Conservation (phyloP, 2,329 filamentous ascomycete species). For the Acarospora socialis region DNA sequence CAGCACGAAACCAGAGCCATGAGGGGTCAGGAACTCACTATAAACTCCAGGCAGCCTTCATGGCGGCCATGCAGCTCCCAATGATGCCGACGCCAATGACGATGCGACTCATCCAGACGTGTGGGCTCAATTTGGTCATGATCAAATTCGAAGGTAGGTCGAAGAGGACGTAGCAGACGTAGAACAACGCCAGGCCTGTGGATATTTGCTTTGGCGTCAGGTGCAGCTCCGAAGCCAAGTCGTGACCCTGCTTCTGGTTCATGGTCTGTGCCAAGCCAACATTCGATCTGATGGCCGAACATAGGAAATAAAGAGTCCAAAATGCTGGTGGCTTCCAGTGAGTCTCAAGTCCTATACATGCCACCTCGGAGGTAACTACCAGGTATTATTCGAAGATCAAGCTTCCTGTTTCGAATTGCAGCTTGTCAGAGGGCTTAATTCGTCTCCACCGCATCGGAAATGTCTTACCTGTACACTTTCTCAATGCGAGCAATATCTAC, state of each 20-base stretch:
- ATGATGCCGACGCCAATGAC: constrained; percentile 77
- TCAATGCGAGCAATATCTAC: constrained; percentile 17
- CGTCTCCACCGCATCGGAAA: background rate
- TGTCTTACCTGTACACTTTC: constrained; percentile 24
- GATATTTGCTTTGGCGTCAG: constrained; percentile 65
- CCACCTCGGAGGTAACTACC: constrained; percentile 3
- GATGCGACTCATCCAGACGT: constrained; percentile 85
- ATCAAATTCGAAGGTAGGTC: constrained; percentile 78
- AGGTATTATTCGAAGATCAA: constrained; percentile 15
- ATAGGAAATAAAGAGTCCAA: constrained; percentile 83
- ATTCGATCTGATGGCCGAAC: constrained; percentile 82
- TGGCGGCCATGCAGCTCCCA: constrained; percentile 69
- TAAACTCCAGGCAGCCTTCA: constrained; percentile 69
- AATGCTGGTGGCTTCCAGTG: constrained; percentile 56
- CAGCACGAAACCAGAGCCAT: background rate
- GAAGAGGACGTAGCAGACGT: constrained; percentile 82
- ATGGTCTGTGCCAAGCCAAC: constrained; percentile 91
- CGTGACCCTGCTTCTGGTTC: constrained; percentile 57
- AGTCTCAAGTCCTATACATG: background rate
- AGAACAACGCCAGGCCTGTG: constrained; percentile 74
- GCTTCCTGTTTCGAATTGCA: no score
- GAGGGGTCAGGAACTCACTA: constrained; percentile 40
- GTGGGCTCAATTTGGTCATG: constrained; percentile 73
- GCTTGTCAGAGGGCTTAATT: background rate
- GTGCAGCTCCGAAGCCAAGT: constrained; percentile 56